Evolutionary conservation across 1,284 basidiomycete genomes (phyloP), one percentile per base, ranked within the genome.

Genomic region (Blastosporella zonata): DNA sequence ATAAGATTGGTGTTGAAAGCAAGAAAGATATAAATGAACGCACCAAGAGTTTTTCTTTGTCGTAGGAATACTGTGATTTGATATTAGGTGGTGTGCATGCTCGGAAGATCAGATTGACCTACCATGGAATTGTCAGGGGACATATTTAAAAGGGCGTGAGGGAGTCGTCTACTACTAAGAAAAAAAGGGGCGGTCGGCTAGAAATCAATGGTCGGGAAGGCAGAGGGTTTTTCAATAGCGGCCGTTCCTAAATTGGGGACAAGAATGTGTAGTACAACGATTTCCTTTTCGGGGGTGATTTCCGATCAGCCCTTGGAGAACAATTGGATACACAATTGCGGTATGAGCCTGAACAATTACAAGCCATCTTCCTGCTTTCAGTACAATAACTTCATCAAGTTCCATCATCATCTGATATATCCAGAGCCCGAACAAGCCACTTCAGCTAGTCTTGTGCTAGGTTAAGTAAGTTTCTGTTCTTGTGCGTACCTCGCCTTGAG

Each of bases 211-310:
- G 53, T 36, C 46, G 28, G 39, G 43, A 45, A 35, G 49, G 22
- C 18, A 43, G 28, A 27, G 40, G 29, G 46, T 48, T 59, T 53
- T 42, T 45, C 31, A 49, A 43, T 40, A 28, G 21, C 41, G 17
- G 43, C 59, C 60, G 43, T 43, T 43, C 60, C 58, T 45, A 53
- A 9, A 66, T 62, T 44, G 47, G 58, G 63, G 51, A 63, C 59
- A 65, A 65, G 58, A 62, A 66, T 64, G 63, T 66, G 64, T 58
- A 50, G 42, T 56, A 66, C 64, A 68, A 67, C 44, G 52, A 42
- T 48, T 64, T 54, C 64, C 65, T 56, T 59, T 59, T 61, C 50
- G 7, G 46, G 47, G 7, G 8, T 17, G 12, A 9, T 41, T 43
- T 34, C 29, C 31, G 29, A 28, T 28, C 39, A 41, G 12, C 39